Evolutionary conservation across 2,329 filamentous ascomycete genomes (phyloP), one percentile per base, ranked within the genome.

Genomic region (Colletotrichum godetiae): DNA sequence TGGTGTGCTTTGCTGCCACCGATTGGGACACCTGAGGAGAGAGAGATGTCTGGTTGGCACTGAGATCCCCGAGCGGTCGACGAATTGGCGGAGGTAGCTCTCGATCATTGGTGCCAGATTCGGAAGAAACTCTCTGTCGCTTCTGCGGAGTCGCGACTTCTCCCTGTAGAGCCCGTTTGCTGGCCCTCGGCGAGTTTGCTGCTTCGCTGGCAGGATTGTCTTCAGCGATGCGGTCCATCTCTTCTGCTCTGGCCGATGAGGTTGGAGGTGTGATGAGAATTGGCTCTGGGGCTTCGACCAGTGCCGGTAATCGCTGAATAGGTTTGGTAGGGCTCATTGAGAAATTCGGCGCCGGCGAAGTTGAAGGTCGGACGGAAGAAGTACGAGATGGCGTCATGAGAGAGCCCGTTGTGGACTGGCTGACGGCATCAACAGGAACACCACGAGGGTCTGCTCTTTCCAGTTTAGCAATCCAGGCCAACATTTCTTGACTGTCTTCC

Each of bases 401-500:
- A 49, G 74, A 75, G 1, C 83, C 82, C 53, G 80, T 79, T 1
- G 85, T 88, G 46, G 82, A 80, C 75, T 90, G 88, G 59, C 84
- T 89, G 19, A 77, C 75, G 7, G 82, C 80, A 71, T 89, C 86
- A 22, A 85, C 79, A 0, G 82, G 78, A 5, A 82, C 76, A 7
- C 84, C 84, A 11, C 82, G 79, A 2, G 87, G 85, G 75, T 91
- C 88, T 0, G 88, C 86, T 29, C 82, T 80, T 74, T 92, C 88
- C n/a, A 95, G 80, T 60, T 86, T 88, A 10, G 86, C 85, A 31
- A 91, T 86, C 92, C 92, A 94, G 11, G 85, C 79, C 0, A 87
- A 81, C 71, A 91, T 88, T 76, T 94, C 91, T 70, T 92, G 87
- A 31, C 86, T 89, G 68, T 92, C 86, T 7, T 90, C 88, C 15